Evolutionary conservation across 2,329 filamentous ascomycete species (phyloP).

Genomic region (Sordariomycetes sp.): DNA sequence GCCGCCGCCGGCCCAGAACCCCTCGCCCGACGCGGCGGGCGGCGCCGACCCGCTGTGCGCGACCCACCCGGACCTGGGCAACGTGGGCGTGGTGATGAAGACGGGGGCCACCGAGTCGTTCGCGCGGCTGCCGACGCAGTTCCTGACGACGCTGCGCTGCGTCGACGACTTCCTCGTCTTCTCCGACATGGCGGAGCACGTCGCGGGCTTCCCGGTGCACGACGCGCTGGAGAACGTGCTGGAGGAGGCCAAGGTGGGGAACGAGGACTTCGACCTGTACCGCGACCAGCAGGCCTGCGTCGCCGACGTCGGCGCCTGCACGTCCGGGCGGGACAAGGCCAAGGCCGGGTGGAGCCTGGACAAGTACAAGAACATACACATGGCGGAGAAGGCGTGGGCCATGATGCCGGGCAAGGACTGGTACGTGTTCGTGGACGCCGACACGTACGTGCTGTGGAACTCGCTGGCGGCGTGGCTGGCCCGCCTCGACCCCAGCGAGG

Average conservation of each 20-base stretch:
- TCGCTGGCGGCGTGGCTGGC: conserved; percentile 38
- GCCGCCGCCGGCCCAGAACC: no score
- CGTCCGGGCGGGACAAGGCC: conserved; percentile 16
- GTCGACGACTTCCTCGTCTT: conserved; percentile 43
- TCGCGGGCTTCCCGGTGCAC: conserved; percentile 30
- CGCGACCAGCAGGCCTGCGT: conserved; percentile 31
- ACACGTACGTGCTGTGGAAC: conserved; percentile 45
- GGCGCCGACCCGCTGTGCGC: conserved; percentile 20
- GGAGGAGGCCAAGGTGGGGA: conserved; percentile 28
- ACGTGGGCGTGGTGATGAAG: conserved; percentile 42
- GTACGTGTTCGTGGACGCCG: conserved; percentile 50
- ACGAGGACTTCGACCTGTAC: conserved; percentile 40
- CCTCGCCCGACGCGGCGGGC: not conserved
- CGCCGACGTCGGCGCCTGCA: conserved; percentile 32
- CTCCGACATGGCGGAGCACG: conserved; percentile 40
- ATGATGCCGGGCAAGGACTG: conserved; percentile 42
- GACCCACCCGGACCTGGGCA: conserved; percentile 30
- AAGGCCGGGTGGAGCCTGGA: conserved; percentile 42
- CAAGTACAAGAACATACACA: conserved; percentile 53
- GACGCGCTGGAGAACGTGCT: conserved; percentile 35
- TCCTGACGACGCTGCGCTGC: conserved; percentile 40
- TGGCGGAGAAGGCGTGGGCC: conserved; percentile 41
- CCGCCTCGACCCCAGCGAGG: conserved; percentile 27
- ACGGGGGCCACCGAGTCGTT: conserved; percentile 45
- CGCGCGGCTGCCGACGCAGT: conserved; percentile 39